phyloP scores from a whole-genome alignment of 2,329 filamentous ascomycete genomes.

The Atkinsonella hypoxylon region DNA sequence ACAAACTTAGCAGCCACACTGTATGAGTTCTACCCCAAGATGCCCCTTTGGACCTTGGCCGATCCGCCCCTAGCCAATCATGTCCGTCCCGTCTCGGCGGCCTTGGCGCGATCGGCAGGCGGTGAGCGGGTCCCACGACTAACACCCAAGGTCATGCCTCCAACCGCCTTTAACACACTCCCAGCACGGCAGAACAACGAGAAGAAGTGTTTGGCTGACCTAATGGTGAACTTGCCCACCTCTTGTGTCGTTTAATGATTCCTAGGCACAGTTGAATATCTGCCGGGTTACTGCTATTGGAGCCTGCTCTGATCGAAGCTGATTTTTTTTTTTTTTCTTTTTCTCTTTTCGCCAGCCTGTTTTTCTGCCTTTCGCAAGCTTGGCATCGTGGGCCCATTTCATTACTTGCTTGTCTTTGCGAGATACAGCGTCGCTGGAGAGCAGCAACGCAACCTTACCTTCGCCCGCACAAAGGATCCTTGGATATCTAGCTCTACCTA shows the following conservation, averaged over 20 bases:
- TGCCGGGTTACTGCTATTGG: background rate
- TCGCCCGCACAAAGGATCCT: background rate
- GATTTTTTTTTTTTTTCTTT: background rate
- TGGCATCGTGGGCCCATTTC: background rate
- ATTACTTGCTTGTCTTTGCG: background rate
- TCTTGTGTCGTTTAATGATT: background rate
- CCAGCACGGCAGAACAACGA: background rate
- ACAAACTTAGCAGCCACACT: background rate
- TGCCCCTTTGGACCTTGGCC: constrained; percentile 1
- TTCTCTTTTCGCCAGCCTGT: background rate
- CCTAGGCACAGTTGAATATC: background rate
- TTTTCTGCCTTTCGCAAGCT: background rate
- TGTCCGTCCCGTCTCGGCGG: background rate
- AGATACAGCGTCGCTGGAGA: background rate
- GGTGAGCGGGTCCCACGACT: constrained; percentile 11
- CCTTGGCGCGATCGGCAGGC: constrained; percentile 9
- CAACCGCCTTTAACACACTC: background rate
- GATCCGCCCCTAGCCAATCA: constrained; percentile 6
- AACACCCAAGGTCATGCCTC: constrained; percentile 6
- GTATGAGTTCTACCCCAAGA: background rate
- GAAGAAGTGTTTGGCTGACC: background rate
- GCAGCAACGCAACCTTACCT: background rate
- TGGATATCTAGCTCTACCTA: background rate
- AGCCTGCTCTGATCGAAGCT: background rate
- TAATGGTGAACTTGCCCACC: background rate